Percentiles rank a stretch among this genome's conserved stretches.
These are phyloP conservation scores for Austropuccinia psidii DNA, from an alignment of 1,284 basidiomycete species.

Conservation along the genomic window DNA sequence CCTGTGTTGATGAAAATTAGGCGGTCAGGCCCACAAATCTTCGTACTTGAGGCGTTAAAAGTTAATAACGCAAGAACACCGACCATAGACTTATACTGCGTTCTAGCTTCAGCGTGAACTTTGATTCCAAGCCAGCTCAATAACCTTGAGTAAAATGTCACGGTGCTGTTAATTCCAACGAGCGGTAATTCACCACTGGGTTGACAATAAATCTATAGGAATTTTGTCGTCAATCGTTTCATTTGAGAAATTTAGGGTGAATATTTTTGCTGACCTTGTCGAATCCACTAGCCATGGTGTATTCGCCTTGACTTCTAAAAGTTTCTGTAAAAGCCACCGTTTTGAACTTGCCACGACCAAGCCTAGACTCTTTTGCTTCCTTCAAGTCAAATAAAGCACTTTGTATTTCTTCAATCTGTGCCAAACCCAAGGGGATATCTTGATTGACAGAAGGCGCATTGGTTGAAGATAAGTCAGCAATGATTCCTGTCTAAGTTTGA, in stretches of 20 bases:
- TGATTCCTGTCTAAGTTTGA: slow-evolving; percentile 46
- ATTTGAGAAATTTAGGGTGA: neutral
- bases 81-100: slow-evolving; percentile 48
- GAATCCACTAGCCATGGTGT: slow-evolving; percentile 44
- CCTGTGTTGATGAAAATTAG: neutral
- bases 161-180: slow-evolving; percentile 46
- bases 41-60: neutral
- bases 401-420: slow-evolving; percentile 50
- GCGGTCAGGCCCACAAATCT: neutral
- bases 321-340: slow-evolving; percentile 50
- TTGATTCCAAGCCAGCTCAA: slow-evolving; percentile 50
- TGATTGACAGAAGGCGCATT: slow-evolving; percentile 46
- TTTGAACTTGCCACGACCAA: slow-evolving; percentile 43
- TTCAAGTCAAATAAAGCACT: slow-evolving; percentile 49
- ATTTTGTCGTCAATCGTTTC: neutral
- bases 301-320: slow-evolving; percentile 47
- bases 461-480: slow-evolving; percentile 49
- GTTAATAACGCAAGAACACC: neutral
- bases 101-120: slow-evolving; percentile 49
- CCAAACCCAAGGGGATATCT: slow-evolving; percentile 46
- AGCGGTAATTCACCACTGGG: slow-evolving; percentile 49
- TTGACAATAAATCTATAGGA: slow-evolving; percentile 47
- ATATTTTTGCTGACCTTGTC: slow-evolving; percentile 45
- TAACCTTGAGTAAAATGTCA: slow-evolving; percentile 47
- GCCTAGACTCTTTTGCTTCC: slow-evolving; percentile 46